These are phyloP conservation scores for Firmiana major DNA, from an alignment of 345 rosid species.

Conservation along the genomic window DNA sequence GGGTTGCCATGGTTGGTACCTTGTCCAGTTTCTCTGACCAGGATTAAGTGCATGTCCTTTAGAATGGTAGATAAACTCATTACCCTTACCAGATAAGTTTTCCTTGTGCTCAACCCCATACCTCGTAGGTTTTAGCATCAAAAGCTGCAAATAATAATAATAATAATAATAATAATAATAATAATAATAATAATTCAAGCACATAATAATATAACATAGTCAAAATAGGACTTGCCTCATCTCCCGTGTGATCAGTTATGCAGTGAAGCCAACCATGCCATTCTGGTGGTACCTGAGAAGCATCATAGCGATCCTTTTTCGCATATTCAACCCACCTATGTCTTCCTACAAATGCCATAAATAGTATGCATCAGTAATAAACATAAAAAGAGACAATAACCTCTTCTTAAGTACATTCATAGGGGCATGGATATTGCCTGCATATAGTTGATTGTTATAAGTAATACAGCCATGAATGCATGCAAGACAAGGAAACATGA, in stretches of 20 bases:
- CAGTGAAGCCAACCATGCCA: slow-evolving; percentile 99
- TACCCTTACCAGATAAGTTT: slow-evolving; percentile 92
- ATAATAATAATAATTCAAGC: too few species aligned
- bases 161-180: too few species aligned
- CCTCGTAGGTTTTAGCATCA: slow-evolving; percentile 87
- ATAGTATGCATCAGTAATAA: not conserved
- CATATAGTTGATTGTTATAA: not conserved
- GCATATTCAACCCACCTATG: slow-evolving; percentile 98
- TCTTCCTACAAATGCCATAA: slow-evolving; percentile 50
- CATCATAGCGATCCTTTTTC: slow-evolving; percentile 74
- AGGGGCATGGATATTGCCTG: not conserved
- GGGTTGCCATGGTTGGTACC: slow-evolving; percentile 91
- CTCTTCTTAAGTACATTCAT: not conserved
- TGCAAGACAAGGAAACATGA: not conserved
- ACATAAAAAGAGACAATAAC: not conserved
- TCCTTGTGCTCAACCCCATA: slow-evolving; percentile 86
- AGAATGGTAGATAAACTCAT: slow-evolving; percentile 74
- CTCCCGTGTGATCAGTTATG: slow-evolving; percentile 95
- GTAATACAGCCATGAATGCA: slow-evolving; percentile 1
- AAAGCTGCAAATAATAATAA: too few species aligned
- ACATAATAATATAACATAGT: not conserved
- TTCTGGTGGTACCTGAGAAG: slow-evolving; percentile 96
- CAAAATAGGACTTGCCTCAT: slow-evolving; percentile 50
- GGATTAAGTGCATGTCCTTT: slow-evolving; percentile 94
- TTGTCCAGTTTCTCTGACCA: slow-evolving; percentile 91